Evolutionary conservation across 208 protist species (phyloP), one percentile per base, ranked within the genome.

Genomic region (Novymonas esmeraldas): DNA sequence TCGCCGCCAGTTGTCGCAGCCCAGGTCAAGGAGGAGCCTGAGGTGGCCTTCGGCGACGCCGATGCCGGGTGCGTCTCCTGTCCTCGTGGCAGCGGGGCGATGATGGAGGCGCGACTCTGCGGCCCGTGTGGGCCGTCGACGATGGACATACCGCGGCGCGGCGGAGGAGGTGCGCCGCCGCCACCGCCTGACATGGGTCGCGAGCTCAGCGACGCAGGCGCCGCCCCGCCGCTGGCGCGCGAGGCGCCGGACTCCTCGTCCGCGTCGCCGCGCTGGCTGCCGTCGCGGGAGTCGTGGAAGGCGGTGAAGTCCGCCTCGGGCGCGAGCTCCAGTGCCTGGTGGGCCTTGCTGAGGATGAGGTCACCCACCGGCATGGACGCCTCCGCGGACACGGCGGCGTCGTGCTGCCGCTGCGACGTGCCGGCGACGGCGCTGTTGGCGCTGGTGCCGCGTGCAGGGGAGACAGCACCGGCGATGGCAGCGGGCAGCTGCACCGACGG

Each of bases 281-380:
- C 28, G n/a, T 64, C 44, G 22, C 26, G 6, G 24, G 31, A 52
- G 16, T 64, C 42, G 14, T 26, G n/a, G 42, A 38, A 34, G 16
- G 42, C 28, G 28, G 26, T 18, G 16, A 42, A 29, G 22, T 24
- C 34, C 22, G 38, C 10, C 28, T 64, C 58, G 42, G 9, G 5
- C n/a, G 28, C 18, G 16, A 76, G 39, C 28, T 64, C 46, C 38
- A 93, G 78, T 7, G 82, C 64, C 67, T 95, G 82, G 56, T 72
- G 80, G 1, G 86, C 90, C 38, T 82, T 79, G 63, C 64, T 55
- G 20, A 95, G 73, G 50, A 95, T 89, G 11, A 76, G 26, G 46
- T 95, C 90, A 5, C 84, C 90, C 2, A 90, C 51, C 10, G 70
- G 73, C 18, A 72, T 34, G 28, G 48, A 22, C 31, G 44, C 20